Evolutionary conservation across 2,329 filamentous ascomycete species (phyloP).

Genomic region (Monosporascus sp.): DNA sequence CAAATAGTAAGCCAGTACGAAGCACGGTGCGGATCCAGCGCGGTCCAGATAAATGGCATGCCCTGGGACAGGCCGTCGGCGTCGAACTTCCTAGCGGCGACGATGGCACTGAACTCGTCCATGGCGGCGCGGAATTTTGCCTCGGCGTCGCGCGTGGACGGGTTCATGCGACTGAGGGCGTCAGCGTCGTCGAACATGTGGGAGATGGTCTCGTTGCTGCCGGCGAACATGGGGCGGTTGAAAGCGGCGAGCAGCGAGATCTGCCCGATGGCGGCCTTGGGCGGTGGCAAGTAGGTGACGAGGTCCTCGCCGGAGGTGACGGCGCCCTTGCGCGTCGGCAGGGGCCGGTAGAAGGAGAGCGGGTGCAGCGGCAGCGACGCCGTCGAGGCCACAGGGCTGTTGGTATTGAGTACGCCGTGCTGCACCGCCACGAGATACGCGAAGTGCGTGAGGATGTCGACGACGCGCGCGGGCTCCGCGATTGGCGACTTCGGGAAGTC

Average conservation of each 20-base stretch:
- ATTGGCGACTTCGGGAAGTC: conserved; percentile 35
- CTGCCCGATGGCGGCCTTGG: conserved; percentile 27
- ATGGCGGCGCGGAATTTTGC: conserved; percentile 31
- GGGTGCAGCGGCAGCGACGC: conserved; percentile 38
- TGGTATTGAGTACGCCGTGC: conserved; percentile 40
- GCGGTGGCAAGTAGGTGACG: conserved; percentile 31
- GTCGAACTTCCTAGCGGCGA: conserved; percentile 37
- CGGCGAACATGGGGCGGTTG: conserved; percentile 33
- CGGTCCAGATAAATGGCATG: conserved; percentile 42
- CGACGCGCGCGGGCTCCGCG: conserved; percentile 23
- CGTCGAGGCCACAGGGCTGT: conserved; percentile 30
- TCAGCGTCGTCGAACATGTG: conserved; percentile 35
- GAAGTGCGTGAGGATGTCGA: conserved; percentile 37
- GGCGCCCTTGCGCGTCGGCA: conserved; percentile 35
- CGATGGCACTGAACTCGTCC: conserved; percentile 30
- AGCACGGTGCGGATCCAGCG: conserved; percentile 10
- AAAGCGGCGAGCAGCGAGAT: conserved; percentile 34
- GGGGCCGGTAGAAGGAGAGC: conserved; percentile 32
- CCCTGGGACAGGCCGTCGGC: conserved; percentile 36
- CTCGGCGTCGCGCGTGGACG: conserved; percentile 27
- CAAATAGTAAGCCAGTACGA: conserved; percentile 7
- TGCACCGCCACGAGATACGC: conserved; percentile 31
- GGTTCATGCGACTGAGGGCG: conserved; percentile 30
- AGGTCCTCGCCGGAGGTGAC: conserved; percentile 11
- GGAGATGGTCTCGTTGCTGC: conserved; percentile 31